Conservation (phyloP, 75 land plant genomes). For the Selaginella moellendorffii region DNA sequence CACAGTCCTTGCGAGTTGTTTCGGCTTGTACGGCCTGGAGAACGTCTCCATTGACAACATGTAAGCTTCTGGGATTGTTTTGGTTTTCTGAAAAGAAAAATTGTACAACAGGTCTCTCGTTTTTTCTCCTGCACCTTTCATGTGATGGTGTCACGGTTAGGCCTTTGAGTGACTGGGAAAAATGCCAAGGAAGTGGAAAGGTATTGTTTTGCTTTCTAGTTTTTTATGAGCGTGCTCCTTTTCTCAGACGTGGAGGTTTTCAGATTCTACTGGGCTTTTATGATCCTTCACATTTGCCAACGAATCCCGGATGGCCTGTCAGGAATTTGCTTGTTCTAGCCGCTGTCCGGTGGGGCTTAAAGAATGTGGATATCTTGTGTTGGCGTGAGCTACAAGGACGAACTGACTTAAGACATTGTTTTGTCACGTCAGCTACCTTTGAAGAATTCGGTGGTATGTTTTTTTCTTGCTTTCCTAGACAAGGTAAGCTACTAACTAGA, state of each 20-base stretch:
- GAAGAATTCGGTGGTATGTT: slow-evolving; percentile 21
- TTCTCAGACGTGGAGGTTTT: no score
- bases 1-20: slow-evolving; percentile 16
- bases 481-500: no score
- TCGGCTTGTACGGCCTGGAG: slow-evolving; percentile 80
- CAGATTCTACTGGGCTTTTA: slow-evolving; percentile 91
- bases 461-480: no score
- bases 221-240: no score
- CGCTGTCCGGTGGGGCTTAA: slow-evolving; percentile 45
- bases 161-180: slow-evolving; percentile 60
- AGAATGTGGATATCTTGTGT: slow-evolving; percentile 50
- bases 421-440: slow-evolving; percentile 48
- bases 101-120: slow-evolving; percentile 78
- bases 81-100: no score
- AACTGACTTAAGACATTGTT: slow-evolving; percentile 53
- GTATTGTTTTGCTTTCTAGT: slow-evolving; percentile 38
- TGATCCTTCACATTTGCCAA: slow-evolving; percentile 77
- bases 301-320: slow-evolving; percentile 95
- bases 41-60: slow-evolving; percentile 43
- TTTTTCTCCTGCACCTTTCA: slow-evolving; percentile 47
- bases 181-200: slow-evolving; percentile 52
- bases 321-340: slow-evolving; percentile 78
- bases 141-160: slow-evolving; percentile 36
- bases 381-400: slow-evolving; percentile 77
- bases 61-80: slow-evolving; percentile 20